phyloP scores from a whole-genome alignment of 108 stramenopile genomes.

The Asterionellopsis glacialis region DNA sequence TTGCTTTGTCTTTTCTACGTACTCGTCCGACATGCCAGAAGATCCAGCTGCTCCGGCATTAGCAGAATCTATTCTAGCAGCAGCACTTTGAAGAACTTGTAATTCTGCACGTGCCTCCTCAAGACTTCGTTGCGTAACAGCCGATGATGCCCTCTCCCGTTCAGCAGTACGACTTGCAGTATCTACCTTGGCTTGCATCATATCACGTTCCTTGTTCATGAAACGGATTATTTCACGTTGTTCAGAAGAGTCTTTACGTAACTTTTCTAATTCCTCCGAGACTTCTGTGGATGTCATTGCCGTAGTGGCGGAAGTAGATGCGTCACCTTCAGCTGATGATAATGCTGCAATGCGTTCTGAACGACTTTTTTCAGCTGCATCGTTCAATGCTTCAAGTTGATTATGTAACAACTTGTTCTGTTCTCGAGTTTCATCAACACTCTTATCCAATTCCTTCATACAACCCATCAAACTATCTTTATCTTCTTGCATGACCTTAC shows the following conservation, averaged over 20 bases:
- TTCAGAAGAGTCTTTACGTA: constrained; percentile 56
- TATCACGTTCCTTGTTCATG: constrained; percentile 74
- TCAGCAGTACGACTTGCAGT: constrained; percentile 63
- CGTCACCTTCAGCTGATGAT: constrained; percentile 12
- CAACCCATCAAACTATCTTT: constrained; percentile 44
- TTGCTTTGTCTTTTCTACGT: constrained; percentile 38
- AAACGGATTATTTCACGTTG: constrained; percentile 75
- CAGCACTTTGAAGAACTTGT: constrained; percentile 25
- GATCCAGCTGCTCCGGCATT: constrained; percentile 3
- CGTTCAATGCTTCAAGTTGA: constrained; percentile 65
- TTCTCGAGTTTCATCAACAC: constrained; percentile 45
- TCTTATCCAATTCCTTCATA: constrained; percentile 45
- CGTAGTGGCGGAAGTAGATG: background rate
- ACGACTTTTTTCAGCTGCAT: constrained; percentile 57
- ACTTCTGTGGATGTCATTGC: constrained; percentile 11
- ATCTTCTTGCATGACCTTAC: constrained; percentile 37
- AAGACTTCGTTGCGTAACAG: constrained; percentile 62
- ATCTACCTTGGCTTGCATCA: constrained; percentile 72
- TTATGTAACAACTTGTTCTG: constrained; percentile 75
- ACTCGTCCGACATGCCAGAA: constrained; percentile 8
- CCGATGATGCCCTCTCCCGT: constrained; percentile 67
- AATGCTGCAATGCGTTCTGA: constrained; percentile 21
- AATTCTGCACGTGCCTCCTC: constrained; percentile 82
- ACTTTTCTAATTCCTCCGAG: constrained; percentile 11
- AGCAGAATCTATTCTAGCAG: constrained; percentile 10